These are phyloP conservation scores for Clarireedia sp. DNA, from an alignment of 2,329 filamentous ascomycete genomes.

Conservation along the genomic window DNA sequence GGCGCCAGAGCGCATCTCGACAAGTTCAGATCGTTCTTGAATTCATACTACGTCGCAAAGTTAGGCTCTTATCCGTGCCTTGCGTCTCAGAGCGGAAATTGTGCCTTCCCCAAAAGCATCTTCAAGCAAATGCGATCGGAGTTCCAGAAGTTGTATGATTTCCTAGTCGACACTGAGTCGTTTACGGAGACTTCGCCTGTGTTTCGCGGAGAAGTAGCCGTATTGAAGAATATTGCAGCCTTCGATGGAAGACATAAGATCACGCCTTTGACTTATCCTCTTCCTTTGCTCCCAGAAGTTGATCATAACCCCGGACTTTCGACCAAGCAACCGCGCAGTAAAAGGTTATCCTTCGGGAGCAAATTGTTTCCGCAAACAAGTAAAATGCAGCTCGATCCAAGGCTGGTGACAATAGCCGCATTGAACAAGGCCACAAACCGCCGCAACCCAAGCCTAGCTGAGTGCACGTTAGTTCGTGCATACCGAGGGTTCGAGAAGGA, in stretches of 20 bases:
- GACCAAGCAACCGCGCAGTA: neutral
- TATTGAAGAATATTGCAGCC: slow-evolving; percentile 56
- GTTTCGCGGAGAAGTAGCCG: slow-evolving; percentile 60
- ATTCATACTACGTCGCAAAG: slow-evolving; percentile 56
- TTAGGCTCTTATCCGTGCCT: slow-evolving; percentile 59
- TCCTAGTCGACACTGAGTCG: slow-evolving; percentile 55
- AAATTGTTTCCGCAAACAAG: slow-evolving; percentile 22
- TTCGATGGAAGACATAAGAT: slow-evolving; percentile 59
- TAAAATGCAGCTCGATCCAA: slow-evolving; percentile 40
- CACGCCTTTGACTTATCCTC: slow-evolving; percentile 50
- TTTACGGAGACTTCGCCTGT: slow-evolving; percentile 37
- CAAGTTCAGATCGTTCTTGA: slow-evolving; percentile 61
- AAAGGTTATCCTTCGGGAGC: slow-evolving; percentile 21
- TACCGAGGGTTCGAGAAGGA: slow-evolving; percentile 65
- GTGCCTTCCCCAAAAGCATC: slow-evolving; percentile 48
- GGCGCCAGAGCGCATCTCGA: slow-evolving; percentile 60
- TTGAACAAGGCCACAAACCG: slow-evolving; percentile 42
- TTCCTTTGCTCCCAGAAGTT: slow-evolving; percentile 54
- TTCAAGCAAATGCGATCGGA: slow-evolving; percentile 58
- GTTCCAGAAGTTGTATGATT: slow-evolving; percentile 63
- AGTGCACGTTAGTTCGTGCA: slow-evolving; percentile 50
- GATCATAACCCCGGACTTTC: slow-evolving; percentile 24
- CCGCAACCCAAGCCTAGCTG: slow-evolving; percentile 28
- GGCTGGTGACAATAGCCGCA: slow-evolving; percentile 45
- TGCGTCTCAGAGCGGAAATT: slow-evolving; percentile 36